Base-by-base conservation (phyloP, 2,329 filamentous ascomycete species). In the Arthrobotrys pseudoclavata region DNA sequence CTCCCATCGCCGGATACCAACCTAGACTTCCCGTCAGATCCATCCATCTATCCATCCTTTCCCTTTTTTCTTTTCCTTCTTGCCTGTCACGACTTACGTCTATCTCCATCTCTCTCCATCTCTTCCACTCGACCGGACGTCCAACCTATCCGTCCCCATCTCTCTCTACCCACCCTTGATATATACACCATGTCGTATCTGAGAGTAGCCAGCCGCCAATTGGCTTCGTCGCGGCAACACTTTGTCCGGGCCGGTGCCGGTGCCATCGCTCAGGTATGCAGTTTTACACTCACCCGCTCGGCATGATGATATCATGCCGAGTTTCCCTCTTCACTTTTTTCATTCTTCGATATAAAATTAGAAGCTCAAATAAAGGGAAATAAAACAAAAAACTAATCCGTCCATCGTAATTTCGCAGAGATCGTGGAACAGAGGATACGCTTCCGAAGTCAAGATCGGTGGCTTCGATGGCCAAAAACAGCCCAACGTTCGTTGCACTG, bases 151-250 rank as follows among this genome's bases (percentile, higher is more conserved):
- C 26, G 3, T 24, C 47, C 20, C 47, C 47, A 47, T 24, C 47
- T 20, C 15, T 45, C 64, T 47, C 31, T 60, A 20, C 29, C 52
- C 52, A 57, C 24, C 31, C 42, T 61, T 42, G n/a, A 60, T 50
- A 57, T 57, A 74, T 61, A 60, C 45, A 53, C 60, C 50, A 76
- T 76, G 72, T 76, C 72, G 66, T 55, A 70, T 53, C 60, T 76
- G 29, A 76, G 66, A 45, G 69, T 62, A 15, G 66, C 72, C 48
- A 66, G 57, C 45, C 72, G 72, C 57, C 72, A 70, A 70, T 76
- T 76, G 72, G 61, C 72, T 52, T 40, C 60, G 66, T 76, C 72
- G 72, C 72, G 72, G 72, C 72, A 70, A 66, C 66, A 66, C 7
- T 76, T 76, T 52, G 66, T 76, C 45, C 72, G 72, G 57, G 66